These are phyloP conservation scores for Retiboletus flavoniger DNA, from an alignment of 1,284 basidiomycete species.

Conservation along the genomic window DNA sequence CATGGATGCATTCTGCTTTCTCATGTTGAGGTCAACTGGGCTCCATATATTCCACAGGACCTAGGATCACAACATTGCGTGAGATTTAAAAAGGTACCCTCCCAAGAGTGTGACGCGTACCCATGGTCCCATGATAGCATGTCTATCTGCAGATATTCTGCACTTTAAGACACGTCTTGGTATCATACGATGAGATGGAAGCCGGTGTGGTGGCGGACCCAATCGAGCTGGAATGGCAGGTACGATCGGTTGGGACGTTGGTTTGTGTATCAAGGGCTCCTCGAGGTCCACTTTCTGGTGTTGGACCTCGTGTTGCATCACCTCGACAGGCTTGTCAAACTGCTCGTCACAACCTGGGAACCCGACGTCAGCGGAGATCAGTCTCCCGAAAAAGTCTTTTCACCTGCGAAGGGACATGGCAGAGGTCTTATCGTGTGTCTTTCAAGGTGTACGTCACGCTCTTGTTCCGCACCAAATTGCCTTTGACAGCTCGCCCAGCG, in stretches of 20 bases:
- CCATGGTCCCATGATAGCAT: slow-evolving; percentile 51
- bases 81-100: slow-evolving; percentile 1
- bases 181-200: slow-evolving; percentile 53
- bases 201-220: slow-evolving; percentile 34
- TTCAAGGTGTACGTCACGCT: slow-evolving; percentile 25
- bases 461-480: slow-evolving; percentile 16
- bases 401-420: slow-evolving; percentile 34
- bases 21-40: slow-evolving; percentile 37
- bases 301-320: slow-evolving; percentile 31
- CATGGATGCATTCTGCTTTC: slow-evolving; percentile 37
- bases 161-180: slow-evolving; percentile 41
- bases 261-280: slow-evolving; percentile 39
- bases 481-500: slow-evolving; percentile 26
- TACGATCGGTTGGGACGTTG: slow-evolving; percentile 35
- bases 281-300: slow-evolving; percentile 34
- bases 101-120: slow-evolving; percentile 37
- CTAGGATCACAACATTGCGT: slow-evolving; percentile 29
- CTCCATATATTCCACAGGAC: slow-evolving; percentile 48
- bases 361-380: slow-evolving; percentile 6
- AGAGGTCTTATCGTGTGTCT: slow-evolving; percentile 28
- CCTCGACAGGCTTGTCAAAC: slow-evolving; percentile 30
- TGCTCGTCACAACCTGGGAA: slow-evolving; percentile 24
- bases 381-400: background rate
- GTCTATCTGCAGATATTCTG: slow-evolving; percentile 47
- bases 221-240: slow-evolving; percentile 34